Conservation (phyloP, 2,329 filamentous ascomycete species). For the Cercospora brassicicola region DNA sequence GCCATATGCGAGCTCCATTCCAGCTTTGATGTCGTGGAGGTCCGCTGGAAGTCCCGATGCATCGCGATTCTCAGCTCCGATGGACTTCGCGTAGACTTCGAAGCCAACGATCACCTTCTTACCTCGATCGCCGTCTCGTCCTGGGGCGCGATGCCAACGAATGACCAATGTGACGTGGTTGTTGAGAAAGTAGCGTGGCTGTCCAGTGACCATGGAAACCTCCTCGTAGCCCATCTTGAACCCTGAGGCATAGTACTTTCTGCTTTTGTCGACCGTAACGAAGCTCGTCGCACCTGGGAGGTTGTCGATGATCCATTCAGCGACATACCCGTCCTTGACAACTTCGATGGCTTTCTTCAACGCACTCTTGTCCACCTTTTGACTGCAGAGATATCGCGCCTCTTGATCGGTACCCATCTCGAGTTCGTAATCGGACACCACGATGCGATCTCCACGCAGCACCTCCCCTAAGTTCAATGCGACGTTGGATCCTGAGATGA, state of each 20-base stretch:
- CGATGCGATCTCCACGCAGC: slow-evolving; percentile 81
- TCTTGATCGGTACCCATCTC: slow-evolving; percentile 73
- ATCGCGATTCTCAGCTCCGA: slow-evolving; percentile 62
- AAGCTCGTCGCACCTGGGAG: slow-evolving; percentile 86
- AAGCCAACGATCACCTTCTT: slow-evolving; percentile 84
- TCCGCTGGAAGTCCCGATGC: slow-evolving; percentile 67
- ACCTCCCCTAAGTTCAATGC: slow-evolving; percentile 85
- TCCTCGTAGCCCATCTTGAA: slow-evolving; percentile 85
- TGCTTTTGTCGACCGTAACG: slow-evolving; percentile 77
- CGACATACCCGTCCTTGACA: slow-evolving; percentile 77
- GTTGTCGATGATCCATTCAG: slow-evolving; percentile 92
- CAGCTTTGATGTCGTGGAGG: slow-evolving; percentile 61
- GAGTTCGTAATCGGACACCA: slow-evolving; percentile 79
- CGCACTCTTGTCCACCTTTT: slow-evolving; percentile 63
- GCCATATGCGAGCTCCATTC: slow-evolving; percentile 68
- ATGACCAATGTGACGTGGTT: slow-evolving; percentile 87
- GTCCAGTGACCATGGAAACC: slow-evolving; percentile 58
- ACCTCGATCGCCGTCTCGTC: slow-evolving; percentile 65
- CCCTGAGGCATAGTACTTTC: slow-evolving; percentile 85
- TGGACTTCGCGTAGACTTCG: slow-evolving; percentile 85
- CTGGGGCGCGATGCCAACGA: slow-evolving; percentile 71
- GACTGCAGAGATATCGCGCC: slow-evolving; percentile 71
- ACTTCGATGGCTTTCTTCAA: slow-evolving; percentile 69
- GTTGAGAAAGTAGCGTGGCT: slow-evolving; percentile 72
- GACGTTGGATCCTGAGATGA: slow-evolving; percentile 74